phyloP scores from a whole-genome alignment of 148 eudicot species.

The Gaultheria prostrata region DNA sequence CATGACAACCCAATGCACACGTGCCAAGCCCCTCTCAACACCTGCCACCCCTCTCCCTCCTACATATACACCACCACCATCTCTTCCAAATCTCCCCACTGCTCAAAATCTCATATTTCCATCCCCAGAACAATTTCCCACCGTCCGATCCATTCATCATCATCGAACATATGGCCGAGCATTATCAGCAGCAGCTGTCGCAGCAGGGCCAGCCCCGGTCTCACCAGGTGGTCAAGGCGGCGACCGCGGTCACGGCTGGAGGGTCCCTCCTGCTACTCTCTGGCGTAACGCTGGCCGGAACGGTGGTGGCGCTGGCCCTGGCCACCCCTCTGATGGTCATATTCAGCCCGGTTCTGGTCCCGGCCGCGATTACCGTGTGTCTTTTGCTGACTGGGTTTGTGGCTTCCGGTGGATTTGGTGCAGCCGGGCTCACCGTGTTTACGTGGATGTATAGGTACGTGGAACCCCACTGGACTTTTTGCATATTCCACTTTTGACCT shows the following conservation, averaged over 20 bases:
- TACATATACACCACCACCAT: neutral
- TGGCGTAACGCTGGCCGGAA: constrained; percentile 37
- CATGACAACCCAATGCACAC: neutral
- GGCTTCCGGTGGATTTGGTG: constrained; percentile 63
- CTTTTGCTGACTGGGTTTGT: constrained; percentile 40
- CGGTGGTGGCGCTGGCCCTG: constrained; percentile 40
- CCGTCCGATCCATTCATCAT: neutral
- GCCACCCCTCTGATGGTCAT: constrained; percentile 57
- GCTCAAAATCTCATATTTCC: neutral
- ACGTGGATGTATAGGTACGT: constrained; percentile 57
- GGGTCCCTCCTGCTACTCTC: constrained; percentile 40
- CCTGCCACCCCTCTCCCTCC: neutral
- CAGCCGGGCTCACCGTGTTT: constrained; percentile 51
- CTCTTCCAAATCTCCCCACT: neutral
- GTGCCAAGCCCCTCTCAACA: neutral
- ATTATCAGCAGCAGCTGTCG: neutral
- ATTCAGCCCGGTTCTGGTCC: constrained; percentile 64
- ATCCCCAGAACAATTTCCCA: neutral
- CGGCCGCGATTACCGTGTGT: constrained; percentile 44
- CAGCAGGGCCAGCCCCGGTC: constrained; percentile 25
- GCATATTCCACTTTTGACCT: neutral
- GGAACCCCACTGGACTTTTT: neutral
- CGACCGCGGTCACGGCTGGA: constrained; percentile 32
- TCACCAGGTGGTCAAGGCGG: constrained; percentile 47
- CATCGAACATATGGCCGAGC: neutral